These are phyloP conservation scores for Trichoderma harzianum DNA, from an alignment of 2,329 filamentous ascomycete genomes.

Conservation along the genomic window DNA sequence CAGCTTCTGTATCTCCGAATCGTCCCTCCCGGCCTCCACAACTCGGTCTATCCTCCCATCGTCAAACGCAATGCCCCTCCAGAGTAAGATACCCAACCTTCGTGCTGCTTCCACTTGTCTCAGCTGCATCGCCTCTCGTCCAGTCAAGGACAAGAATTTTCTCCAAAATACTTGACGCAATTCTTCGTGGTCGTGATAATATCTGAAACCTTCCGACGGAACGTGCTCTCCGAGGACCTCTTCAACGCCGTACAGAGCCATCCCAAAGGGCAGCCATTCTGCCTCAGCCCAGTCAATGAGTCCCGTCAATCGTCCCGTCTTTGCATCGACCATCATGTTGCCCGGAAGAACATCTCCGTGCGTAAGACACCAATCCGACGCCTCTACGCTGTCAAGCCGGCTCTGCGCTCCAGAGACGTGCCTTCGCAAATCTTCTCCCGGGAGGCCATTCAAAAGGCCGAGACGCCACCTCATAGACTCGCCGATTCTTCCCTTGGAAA, in stretches of 20 bases:
- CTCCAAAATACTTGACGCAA: slow-evolving; percentile 52
- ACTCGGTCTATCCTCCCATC: slow-evolving; percentile 56
- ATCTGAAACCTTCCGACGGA: slow-evolving; percentile 36
- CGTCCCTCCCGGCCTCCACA: slow-evolving; percentile 49
- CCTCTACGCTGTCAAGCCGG: slow-evolving; percentile 32
- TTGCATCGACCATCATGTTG: slow-evolving; percentile 52
- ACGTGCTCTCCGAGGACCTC: slow-evolving; percentile 52
- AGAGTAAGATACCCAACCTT: slow-evolving; percentile 55
- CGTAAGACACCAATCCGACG: slow-evolving; percentile 53
- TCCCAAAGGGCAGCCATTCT: slow-evolving; percentile 57
- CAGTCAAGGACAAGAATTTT: slow-evolving; percentile 28
- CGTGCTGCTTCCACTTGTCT: slow-evolving; percentile 29
- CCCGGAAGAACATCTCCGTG: slow-evolving; percentile 58
- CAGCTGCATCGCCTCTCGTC: neutral
- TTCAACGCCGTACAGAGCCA: slow-evolving; percentile 59
- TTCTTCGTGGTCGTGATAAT: slow-evolving; percentile 40
- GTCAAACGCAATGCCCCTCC: slow-evolving; percentile 63
- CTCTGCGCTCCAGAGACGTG: slow-evolving; percentile 29
- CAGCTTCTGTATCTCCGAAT: slow-evolving; percentile 51
- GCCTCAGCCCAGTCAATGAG: slow-evolving; percentile 64
- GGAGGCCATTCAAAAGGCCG: slow-evolving; percentile 36
- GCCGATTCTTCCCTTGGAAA: slow-evolving; percentile 35
- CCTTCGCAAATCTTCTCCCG: slow-evolving; percentile 24
- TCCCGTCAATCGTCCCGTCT: slow-evolving; percentile 46
- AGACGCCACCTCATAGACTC: slow-evolving; percentile 40